phyloP scores from a whole-genome alignment of 805 yeast species.

The Candida nanaspora region DNA sequence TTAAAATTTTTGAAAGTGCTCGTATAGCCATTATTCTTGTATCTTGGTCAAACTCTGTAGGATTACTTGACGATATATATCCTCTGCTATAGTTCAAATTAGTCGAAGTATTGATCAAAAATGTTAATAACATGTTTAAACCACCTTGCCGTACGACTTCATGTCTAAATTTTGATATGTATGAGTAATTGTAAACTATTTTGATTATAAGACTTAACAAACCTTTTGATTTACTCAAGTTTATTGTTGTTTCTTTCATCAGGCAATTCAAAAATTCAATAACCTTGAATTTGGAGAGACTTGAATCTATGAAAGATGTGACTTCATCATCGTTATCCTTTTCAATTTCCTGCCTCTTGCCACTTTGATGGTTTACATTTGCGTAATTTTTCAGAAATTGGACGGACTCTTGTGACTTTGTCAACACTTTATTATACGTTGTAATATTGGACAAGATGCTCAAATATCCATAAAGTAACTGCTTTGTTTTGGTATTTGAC shows the following conservation, averaged over 20 bases:
- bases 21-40: conserved; percentile 29
- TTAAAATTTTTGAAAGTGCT: conserved; percentile 36
- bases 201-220: conserved; percentile 23
- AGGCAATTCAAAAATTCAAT: conserved; percentile 9
- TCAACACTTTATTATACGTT: conserved; percentile 20
- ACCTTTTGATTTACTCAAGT: conserved; percentile 11
- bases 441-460: conserved; percentile 34
- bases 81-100: conserved; percentile 12
- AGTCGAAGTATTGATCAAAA: conserved; percentile 27
- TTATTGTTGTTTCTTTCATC: conserved; percentile 7
- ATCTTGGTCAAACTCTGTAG: conserved; percentile 10
- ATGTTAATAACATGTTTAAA: conserved; percentile 30
- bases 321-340: conserved; percentile 23
- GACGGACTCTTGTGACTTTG: conserved; percentile 26
- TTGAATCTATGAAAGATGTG: conserved; percentile 20
- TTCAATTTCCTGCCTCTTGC: conserved; percentile 18
- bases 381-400: conserved; percentile 32
- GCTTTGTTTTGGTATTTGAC: conserved; percentile 2
- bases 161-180: conserved; percentile 18
- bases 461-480: conserved; percentile 32
- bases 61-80: background rate
- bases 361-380: conserved; percentile 19
- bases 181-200: conserved; percentile 30
- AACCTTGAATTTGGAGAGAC: conserved; percentile 13
- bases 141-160: conserved; percentile 42